These are phyloP conservation scores for Durusdinium trenchii DNA, from an alignment of 73 alveolate species.

Conservation along the genomic window DNA sequence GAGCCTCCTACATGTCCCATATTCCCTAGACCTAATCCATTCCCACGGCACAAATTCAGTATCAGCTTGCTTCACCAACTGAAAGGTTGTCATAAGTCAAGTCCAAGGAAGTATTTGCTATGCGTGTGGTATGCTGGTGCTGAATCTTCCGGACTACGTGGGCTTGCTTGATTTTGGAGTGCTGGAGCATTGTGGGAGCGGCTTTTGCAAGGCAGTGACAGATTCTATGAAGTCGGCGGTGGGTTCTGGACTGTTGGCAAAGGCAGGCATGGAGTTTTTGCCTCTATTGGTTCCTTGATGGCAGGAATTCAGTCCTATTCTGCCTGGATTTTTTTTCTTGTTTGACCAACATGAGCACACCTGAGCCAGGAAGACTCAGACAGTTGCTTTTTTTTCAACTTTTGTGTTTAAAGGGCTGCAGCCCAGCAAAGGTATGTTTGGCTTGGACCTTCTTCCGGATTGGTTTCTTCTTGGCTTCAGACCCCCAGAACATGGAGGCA, in stretches of 20 bases:
- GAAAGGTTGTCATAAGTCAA: background rate
- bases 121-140: constrained; percentile 10
- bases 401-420: background rate
- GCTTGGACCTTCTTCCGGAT: constrained; percentile 65
- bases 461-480: constrained; percentile 55
- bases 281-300: constrained; percentile 11
- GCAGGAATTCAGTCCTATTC: background rate
- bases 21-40: too few relatives aligned
- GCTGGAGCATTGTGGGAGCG: constrained; percentile 18
- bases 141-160: constrained; percentile 63
- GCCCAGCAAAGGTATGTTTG: background rate
- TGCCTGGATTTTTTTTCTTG: background rate
- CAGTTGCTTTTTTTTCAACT: background rate
- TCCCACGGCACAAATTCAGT: too few relatives aligned
- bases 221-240: constrained; percentile 16
- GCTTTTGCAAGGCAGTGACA: constrained; percentile 16
- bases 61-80: background rate
- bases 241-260: constrained; percentile 48
- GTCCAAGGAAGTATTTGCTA: background rate
- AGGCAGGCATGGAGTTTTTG: constrained; percentile 23
- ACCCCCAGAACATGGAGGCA: background rate
- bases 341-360: background rate
- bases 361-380: background rate
- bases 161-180: constrained; percentile 38
- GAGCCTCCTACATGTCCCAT: background rate